A percentile compares a stretch with the other conserved stretches of the same genome.
Evolutionary conservation across 2,329 filamentous ascomycete species (phyloP).

Genomic region (Sporothrix protearum): DNA sequence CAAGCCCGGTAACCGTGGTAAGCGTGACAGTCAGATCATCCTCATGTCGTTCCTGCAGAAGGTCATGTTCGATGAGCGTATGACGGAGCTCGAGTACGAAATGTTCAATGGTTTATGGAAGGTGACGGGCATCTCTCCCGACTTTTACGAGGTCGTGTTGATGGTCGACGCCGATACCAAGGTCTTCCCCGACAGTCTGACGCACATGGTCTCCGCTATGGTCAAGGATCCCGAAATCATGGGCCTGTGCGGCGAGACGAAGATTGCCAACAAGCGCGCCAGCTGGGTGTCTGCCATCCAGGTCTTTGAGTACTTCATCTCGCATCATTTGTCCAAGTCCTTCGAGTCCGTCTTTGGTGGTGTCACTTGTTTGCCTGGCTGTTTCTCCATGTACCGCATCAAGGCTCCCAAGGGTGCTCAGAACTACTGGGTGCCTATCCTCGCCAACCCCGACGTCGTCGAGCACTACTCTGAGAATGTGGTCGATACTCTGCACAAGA

Average conservation of each 20-base stretch:
- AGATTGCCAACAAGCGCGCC: slow-evolving; percentile 96
- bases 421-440: slow-evolving; percentile 98
- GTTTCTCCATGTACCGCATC: slow-evolving; percentile 99
- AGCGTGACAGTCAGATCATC: slow-evolving; percentile 98
- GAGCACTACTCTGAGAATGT: slow-evolving; percentile 99
- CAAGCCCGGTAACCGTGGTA: slow-evolving; percentile 96
- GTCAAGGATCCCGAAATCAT: slow-evolving; percentile 99
- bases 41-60: slow-evolving; percentile 99
- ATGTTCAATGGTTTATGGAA: slow-evolving; percentile 99
- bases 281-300: slow-evolving; percentile 98
- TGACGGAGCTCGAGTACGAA: slow-evolving; percentile 98
- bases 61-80: slow-evolving; percentile 99
- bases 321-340: slow-evolving; percentile 91
- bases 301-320: slow-evolving; percentile 99
- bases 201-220: slow-evolving; percentile 99
- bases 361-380: slow-evolving; percentile 96
- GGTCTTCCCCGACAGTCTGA: slow-evolving; percentile 95
- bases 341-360: slow-evolving; percentile 98
- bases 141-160: slow-evolving; percentile 96
- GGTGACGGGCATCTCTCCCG: slow-evolving; percentile 94
- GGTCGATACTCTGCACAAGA: slow-evolving; percentile 96
- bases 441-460: slow-evolving; percentile 96
- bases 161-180: slow-evolving; percentile 99
- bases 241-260: slow-evolving; percentile 97
- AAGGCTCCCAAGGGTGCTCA: slow-evolving; percentile 97